phyloP scores from a whole-genome alignment of 345 rosid genomes.

The Aquilaria sinensis region DNA sequence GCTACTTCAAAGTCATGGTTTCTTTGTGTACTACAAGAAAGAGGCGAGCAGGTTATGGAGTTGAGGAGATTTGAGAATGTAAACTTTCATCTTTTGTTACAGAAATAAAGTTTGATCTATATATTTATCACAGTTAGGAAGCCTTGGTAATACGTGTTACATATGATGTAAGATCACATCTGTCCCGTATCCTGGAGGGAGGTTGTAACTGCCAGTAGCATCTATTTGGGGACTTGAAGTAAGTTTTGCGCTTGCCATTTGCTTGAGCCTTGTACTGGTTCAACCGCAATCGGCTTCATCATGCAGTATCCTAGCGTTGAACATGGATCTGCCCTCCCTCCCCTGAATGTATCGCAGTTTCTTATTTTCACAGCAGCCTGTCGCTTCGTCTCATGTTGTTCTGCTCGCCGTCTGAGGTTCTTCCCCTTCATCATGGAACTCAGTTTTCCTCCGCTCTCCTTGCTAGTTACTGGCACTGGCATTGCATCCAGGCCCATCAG shows the following conservation, averaged over 20 bases:
- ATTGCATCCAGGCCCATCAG: slow-evolving; percentile 87
- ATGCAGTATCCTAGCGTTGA: slow-evolving; percentile 26
- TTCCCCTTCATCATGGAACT: slow-evolving; percentile 36
- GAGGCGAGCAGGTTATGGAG: neutral
- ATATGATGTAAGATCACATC: no score
- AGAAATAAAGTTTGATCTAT: no score
- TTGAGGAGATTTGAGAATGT: neutral
- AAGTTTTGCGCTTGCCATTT: slow-evolving; percentile 41
- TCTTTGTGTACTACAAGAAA: no score
- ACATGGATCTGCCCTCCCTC: slow-evolving; percentile 22
- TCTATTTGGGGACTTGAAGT: slow-evolving; percentile 25
- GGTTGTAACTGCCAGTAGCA: no score
- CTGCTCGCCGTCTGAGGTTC: slow-evolving; percentile 39
- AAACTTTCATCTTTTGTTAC: no score
- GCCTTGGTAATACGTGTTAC: no score
- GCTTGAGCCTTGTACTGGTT: slow-evolving; percentile 16
- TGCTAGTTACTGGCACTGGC: slow-evolving; percentile 46
- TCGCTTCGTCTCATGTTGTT: slow-evolving; percentile 35
- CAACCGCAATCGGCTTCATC: slow-evolving; percentile 26
- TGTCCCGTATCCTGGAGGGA: no score
- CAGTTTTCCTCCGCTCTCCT: neutral
- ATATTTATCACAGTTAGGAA: no score
- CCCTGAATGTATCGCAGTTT: slow-evolving; percentile 8
- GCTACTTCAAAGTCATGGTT: no score
- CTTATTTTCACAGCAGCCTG: slow-evolving; percentile 15